These are phyloP conservation scores for Coemansia asiatica DNA, from an alignment of 192 early-diverging fungal species.

Conservation along the genomic window DNA sequence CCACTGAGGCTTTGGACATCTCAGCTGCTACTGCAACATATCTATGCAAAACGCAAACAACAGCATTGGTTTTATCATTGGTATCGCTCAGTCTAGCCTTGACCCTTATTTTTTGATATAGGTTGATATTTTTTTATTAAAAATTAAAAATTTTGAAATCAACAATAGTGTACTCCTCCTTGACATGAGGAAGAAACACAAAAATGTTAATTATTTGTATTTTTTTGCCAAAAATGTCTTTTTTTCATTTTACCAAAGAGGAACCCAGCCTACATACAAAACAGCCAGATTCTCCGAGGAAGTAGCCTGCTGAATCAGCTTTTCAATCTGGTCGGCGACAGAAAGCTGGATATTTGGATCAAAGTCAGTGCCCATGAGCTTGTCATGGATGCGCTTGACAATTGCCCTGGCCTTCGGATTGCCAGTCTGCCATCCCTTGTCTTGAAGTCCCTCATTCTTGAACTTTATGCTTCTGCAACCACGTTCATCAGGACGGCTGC, in stretches of 20 bases:
- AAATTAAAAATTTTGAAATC: no score
- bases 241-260: constrained; percentile 44
- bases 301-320: constrained; percentile 88
- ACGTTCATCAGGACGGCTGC: constrained; percentile 23
- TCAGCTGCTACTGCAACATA: no score
- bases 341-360: constrained; percentile 75
- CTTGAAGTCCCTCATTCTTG: constrained; percentile 27
- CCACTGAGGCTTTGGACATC: background rate
- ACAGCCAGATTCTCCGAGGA: constrained; percentile 81
- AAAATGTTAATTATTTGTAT: background rate
- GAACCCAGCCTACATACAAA: constrained; percentile 40
- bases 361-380: constrained; percentile 95
- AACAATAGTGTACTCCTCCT: no score
- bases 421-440: constrained; percentile 39
- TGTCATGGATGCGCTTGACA: constrained; percentile 92
- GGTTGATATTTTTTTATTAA: no score
- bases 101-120: no score
- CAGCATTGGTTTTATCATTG: no score
- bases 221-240: no score
- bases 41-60: no score
- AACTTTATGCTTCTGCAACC: constrained; percentile 7
- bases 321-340: constrained; percentile 86
- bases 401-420: constrained; percentile 85
- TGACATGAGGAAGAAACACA: no score
- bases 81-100: no score